A percentile compares a stretch with the other conserved stretches of the same genome.
phyloP scores from a whole-genome alignment of 2,329 filamentous ascomycete species.

The Helminthosporium solani region DNA sequence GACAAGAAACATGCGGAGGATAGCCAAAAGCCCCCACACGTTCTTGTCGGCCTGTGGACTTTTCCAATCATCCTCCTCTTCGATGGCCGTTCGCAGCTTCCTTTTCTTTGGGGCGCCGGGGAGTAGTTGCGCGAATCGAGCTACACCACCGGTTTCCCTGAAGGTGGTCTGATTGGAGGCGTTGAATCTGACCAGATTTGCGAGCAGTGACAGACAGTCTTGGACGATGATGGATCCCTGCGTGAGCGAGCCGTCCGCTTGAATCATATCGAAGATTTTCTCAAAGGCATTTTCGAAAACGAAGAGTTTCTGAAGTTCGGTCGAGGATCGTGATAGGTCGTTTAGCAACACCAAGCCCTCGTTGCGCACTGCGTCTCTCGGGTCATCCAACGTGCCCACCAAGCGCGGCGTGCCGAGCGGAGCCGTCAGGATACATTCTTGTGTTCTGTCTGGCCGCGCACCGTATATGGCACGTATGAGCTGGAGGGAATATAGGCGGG shows the following conservation, averaged over 20 bases:
- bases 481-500: constrained; percentile 86
- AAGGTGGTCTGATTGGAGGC: constrained; percentile 92
- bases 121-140: constrained; percentile 69
- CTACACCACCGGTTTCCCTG: constrained; percentile 81
- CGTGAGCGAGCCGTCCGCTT: constrained; percentile 74
- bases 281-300: constrained; percentile 95
- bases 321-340: constrained; percentile 80
- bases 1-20: constrained; percentile 82
- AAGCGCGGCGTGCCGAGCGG: constrained; percentile 85
- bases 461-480: constrained; percentile 82
- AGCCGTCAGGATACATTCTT: constrained; percentile 89
- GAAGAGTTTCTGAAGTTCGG: constrained; percentile 90
- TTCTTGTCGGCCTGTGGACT: constrained; percentile 82
- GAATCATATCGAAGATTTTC: constrained; percentile 77
- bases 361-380: constrained; percentile 82
- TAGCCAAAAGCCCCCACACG: constrained; percentile 82
- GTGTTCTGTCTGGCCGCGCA: constrained; percentile 84
- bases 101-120: constrained; percentile 59
- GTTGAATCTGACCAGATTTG: constrained; percentile 85
- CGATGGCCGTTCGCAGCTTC: constrained; percentile 54
- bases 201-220: constrained; percentile 86
- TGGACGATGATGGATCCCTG: constrained; percentile 87
- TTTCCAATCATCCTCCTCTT: constrained; percentile 70
- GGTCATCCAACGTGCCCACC: constrained; percentile 80
- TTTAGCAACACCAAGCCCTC: constrained; percentile 81